These are phyloP conservation scores for Penicillium alfredii DNA, from an alignment of 495 filamentous ascomycete species.

Conservation along the genomic window DNA sequence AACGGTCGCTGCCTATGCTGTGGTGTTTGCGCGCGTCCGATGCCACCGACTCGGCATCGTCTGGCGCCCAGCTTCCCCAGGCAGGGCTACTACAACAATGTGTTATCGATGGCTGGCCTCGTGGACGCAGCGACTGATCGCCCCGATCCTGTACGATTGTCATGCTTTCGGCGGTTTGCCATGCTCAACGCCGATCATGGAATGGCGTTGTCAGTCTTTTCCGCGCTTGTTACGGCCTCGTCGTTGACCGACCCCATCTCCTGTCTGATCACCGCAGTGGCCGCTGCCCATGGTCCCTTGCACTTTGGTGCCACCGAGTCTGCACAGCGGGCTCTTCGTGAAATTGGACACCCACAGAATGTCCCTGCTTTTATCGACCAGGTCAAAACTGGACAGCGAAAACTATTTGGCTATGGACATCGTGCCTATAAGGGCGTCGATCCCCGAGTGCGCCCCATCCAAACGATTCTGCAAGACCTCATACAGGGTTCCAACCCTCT, in stretches of 20 bases:
- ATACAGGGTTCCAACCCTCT: slow-evolving; percentile 35
- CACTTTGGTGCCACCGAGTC: slow-evolving; percentile 56
- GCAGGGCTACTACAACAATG: slow-evolving; percentile 28
- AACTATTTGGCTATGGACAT: slow-evolving; percentile 57
- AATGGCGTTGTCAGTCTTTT: slow-evolving; percentile 30
- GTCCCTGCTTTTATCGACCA: slow-evolving; percentile 44
- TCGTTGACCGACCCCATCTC: slow-evolving; percentile 34
- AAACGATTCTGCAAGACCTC: slow-evolving; percentile 39
- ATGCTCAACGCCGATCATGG: slow-evolving; percentile 34
- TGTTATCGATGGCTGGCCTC: slow-evolving; percentile 31
- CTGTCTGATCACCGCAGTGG: slow-evolving; percentile 40
- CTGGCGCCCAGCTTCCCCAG: slow-evolving; percentile 15
- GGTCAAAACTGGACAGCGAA: slow-evolving; percentile 46
- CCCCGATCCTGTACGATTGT: slow-evolving; percentile 19
- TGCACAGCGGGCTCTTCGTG: slow-evolving; percentile 43
- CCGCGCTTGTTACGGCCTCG: slow-evolving; percentile 28
- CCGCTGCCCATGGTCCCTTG: slow-evolving; percentile 49
- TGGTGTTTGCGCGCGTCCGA: slow-evolving; percentile 23
- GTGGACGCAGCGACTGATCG: slow-evolving; percentile 9
- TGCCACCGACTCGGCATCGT: slow-evolving; percentile 24
- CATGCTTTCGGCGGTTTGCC: slow-evolving; percentile 30
- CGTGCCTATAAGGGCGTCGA: slow-evolving; percentile 51
- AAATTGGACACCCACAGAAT: slow-evolving; percentile 40
- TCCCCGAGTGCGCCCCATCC: slow-evolving; percentile 44
- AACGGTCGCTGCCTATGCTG: slow-evolving; percentile 28